Evolutionary conservation across 75 land plant genomes (phyloP).

Genomic region (Isoetes taiwanensis): DNA sequence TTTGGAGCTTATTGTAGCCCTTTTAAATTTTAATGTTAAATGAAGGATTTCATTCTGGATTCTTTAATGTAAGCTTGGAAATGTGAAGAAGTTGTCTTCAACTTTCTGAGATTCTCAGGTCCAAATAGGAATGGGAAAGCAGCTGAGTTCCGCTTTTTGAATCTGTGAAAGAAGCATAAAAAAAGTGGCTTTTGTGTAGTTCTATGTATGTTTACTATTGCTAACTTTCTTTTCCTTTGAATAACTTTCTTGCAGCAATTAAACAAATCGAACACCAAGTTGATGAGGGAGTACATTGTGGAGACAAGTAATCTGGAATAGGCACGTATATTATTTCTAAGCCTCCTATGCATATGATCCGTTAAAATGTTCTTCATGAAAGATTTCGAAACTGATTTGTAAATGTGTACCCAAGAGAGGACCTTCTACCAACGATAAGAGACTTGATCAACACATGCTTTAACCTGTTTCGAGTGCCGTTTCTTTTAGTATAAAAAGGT

Average conservation of each 20-base stretch:
- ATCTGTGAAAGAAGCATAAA: neutral
- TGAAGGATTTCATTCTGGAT: too few relatives aligned
- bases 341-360: too few relatives aligned
- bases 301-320: constrained; percentile 57
- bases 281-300: constrained; percentile 67
- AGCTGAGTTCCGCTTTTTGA: neutral
- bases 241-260: constrained; percentile 44
- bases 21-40: too few relatives aligned
- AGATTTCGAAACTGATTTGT: too few relatives aligned
- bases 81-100: neutral
- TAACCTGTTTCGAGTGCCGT: too few relatives aligned
- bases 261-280: constrained; percentile 46
- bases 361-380: too few relatives aligned
- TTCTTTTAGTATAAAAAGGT: too few relatives aligned
- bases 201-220: neutral
- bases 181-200: neutral
- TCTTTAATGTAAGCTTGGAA: neutral
- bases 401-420: too few relatives aligned
- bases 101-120: neutral
- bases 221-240: neutral
- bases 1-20: too few relatives aligned
- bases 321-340: too few relatives aligned
- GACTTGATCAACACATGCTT: too few relatives aligned
- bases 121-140: neutral
- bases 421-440: too few relatives aligned